Evolutionary conservation across 345 rosid species (phyloP), one percentile per base, ranked within the genome.

Genomic region (Brassica juncea): DNA sequence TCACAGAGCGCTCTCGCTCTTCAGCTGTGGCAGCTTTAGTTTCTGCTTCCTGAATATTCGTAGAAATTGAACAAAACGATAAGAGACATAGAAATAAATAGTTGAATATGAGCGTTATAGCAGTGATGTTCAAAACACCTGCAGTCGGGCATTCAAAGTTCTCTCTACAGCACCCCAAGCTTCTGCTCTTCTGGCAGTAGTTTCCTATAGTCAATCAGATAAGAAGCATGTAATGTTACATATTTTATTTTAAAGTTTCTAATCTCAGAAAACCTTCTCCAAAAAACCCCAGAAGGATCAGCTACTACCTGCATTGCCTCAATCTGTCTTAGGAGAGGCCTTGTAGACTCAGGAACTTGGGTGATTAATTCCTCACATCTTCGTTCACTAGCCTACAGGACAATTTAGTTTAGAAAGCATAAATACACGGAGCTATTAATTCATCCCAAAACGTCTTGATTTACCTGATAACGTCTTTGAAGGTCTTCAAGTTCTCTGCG

Each of bases 91-190:
- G 60, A 49, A 72, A 32, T 9, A 15, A 52, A 11, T 37, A 27
- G 64, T 21, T 58, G 42, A 68, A 73, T 69, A 30, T 73, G 73
- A 12, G 34, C 35, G 70, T 32, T 61, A 5, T 1, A 73, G 31
- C 68, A 79, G 71, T 44, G 72, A 60, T 66, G 32, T 68, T 79
- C 57, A 37, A 66, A 59, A 81, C 52, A 95, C 99, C 99, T 95
- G 99, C 21, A 92, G 89, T 61, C 98, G 87, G 78, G 89, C 88
- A 73, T 88, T 90, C 42, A 93, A 87, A 64, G 97, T 88, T 82
- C 99, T 92, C 84, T 96, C 97, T 63, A 96, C 98, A 72, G 97
- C 97, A 84, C 89, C 87, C 99, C 98, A 93, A 27, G 99, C 97
- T 84, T 93, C 99, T 52, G 91, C 93, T 66, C 93, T 96, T 84